phyloP scores from a whole-genome alignment of 768 basidiomycete genomes.

The Lentinula edodes region DNA sequence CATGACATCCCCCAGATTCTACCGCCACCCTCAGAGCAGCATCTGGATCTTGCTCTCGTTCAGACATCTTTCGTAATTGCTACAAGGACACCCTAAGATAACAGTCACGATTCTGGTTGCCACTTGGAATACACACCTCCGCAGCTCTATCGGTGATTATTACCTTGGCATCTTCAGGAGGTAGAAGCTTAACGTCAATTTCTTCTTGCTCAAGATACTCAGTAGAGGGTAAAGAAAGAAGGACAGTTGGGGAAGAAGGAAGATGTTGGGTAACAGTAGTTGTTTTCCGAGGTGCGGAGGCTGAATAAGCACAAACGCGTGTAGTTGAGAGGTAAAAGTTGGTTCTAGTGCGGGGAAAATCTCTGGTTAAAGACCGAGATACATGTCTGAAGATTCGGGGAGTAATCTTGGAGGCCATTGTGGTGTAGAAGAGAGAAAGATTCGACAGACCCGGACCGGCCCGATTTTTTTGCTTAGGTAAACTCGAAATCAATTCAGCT shows the following conservation, averaged over 20 bases:
- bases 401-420: constrained; percentile 2
- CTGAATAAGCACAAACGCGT: constrained; percentile 14
- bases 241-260: constrained; percentile 40
- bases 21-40: constrained; percentile 79
- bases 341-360: background rate
- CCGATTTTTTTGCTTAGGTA: too few species aligned
- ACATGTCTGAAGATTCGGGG: background rate
- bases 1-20: constrained; percentile 95
- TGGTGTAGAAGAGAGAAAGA: background rate
- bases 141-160: constrained; percentile 71
- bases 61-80: constrained; percentile 74
- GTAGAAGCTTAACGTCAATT: constrained; percentile 55
- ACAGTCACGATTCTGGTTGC: background rate
- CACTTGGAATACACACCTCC: constrained; percentile 40
- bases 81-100: constrained; percentile 20
- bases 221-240: constrained; percentile 45
- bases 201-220: constrained; percentile 56
- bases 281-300: constrained; percentile 14
- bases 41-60: constrained; percentile 53
- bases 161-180: constrained; percentile 47
- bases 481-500: too few species aligned
- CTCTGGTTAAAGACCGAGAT: background rate
- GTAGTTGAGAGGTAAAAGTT: background rate
- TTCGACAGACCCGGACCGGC: too few species aligned
- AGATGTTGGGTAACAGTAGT: constrained; percentile 36